These are phyloP conservation scores for Pterocarpus macrocarpus DNA, from an alignment of 306 rosid species.

Conservation along the genomic window DNA sequence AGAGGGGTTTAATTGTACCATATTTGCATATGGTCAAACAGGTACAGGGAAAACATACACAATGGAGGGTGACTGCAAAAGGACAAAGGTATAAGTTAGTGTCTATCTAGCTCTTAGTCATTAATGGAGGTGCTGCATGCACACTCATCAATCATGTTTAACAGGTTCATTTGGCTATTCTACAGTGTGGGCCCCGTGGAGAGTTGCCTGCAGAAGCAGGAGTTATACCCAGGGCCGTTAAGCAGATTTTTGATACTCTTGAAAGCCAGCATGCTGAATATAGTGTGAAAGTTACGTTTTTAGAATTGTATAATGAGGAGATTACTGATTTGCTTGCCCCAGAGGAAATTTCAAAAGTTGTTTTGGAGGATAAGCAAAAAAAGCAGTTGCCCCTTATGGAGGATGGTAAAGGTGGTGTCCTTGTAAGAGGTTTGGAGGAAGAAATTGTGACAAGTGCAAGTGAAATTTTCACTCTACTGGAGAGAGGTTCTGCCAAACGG, in stretches of 20 bases:
- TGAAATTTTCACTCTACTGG: slow-evolving; percentile 85
- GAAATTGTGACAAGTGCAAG: slow-evolving; percentile 91
- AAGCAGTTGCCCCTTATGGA: slow-evolving; percentile 96
- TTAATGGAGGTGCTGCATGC: not conserved
- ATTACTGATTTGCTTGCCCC: slow-evolving; percentile 97
- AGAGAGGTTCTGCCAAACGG: slow-evolving; percentile 94
- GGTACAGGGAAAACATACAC: slow-evolving; percentile 94
- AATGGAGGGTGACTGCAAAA: slow-evolving; percentile 97
- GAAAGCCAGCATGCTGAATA: slow-evolving; percentile 92
- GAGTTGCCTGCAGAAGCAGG: slow-evolving; percentile 91
- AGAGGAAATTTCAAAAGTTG: slow-evolving; percentile 74
- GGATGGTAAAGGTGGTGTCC: slow-evolving; percentile 99
- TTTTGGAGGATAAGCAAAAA: slow-evolving; percentile 84
- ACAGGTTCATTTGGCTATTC: not conserved
- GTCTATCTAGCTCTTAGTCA: not conserved
- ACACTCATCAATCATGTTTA: not conserved
- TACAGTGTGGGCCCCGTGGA: slow-evolving; percentile 85
- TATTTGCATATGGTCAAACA: slow-evolving; percentile 95
- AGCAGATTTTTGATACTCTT: slow-evolving; percentile 93
- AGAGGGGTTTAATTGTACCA: slow-evolving; percentile 93
- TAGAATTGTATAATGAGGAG: slow-evolving; percentile 92
- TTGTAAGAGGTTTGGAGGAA: slow-evolving; percentile 91
- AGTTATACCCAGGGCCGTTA: slow-evolving; percentile 91
- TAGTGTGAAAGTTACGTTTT: slow-evolving; percentile 94
- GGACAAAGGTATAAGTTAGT: slow-evolving; percentile 70